phyloP scores from a whole-genome alignment of 495 filamentous ascomycete genomes.

The Terfezia boudieri region DNA sequence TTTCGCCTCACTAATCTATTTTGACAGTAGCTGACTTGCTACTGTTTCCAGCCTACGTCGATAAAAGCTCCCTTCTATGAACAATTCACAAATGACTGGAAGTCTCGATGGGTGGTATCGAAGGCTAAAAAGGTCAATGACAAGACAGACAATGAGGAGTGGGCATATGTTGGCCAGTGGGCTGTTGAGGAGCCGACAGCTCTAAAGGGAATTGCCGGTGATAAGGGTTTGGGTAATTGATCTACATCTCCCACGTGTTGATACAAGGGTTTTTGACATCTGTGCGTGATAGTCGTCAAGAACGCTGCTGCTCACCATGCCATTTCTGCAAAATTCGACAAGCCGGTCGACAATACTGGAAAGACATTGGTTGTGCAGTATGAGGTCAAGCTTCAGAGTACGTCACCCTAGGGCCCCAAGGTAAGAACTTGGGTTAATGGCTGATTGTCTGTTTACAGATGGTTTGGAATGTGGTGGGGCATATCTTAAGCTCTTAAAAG shows the following conservation, averaged over 20 bases:
- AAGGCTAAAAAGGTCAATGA: conserved; percentile 75
- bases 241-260: background rate
- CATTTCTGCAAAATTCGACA: conserved; percentile 96
- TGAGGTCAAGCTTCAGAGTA: conserved; percentile 97
- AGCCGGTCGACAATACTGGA: conserved; percentile 90
- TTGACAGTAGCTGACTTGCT: conserved; percentile 7
- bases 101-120: conserved; percentile 73
- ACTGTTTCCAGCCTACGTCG: conserved; percentile 45
- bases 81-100: conserved; percentile 94
- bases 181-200: conserved; percentile 82
- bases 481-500: conserved; percentile 96
- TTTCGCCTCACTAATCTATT: background rate
- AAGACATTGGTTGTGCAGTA: conserved; percentile 96
- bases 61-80: conserved; percentile 91
- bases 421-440: conserved; percentile 1
- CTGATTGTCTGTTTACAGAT: conserved; percentile 28
- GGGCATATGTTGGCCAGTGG: conserved; percentile 96
- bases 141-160: conserved; percentile 70
- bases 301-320: conserved; percentile 93
- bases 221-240: conserved; percentile 50
- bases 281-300: conserved; percentile 47
- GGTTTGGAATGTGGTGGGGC: conserved; percentile 96
- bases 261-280: conserved; percentile 1
- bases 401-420: conserved; percentile 18
- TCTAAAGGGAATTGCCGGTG: conserved; percentile 83